Evolutionary conservation across 202 grass and related monocot genomes (phyloP), one percentile per base, ranked within the genome.

Genomic region (Zizania palustris): DNA sequence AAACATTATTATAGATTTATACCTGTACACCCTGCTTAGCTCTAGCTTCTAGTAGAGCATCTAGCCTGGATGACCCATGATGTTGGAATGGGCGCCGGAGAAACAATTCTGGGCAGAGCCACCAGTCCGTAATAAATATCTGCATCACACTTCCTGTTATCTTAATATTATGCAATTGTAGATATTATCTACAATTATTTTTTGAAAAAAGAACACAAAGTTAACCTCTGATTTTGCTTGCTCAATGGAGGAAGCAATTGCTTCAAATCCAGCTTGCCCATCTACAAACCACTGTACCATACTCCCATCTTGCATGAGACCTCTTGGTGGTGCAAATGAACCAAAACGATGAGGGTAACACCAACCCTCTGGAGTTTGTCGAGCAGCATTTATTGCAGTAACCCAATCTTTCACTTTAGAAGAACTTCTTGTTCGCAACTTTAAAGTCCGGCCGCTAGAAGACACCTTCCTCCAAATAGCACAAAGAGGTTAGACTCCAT

Each of bases 51-150:
- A 97, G 72, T 71, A 97, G 64, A 83, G 82, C 86, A 72, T 97
- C 93, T 74, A 97, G 88, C 65, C 88, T 86, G 70, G 93, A 97
- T 68, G 86, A 89, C 7, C 76, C 87, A 70, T 93, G 71, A 74
- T 86, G 69, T 82, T 89, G 74, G 73, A 93, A 97, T 68, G 93
- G 93, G 21, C 93, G 93, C 77, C 86, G 82, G 21, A 97, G 91
- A 74, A 91, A 97, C 82, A 97, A 87, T 72, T 97, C 93, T 72
- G 93, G 93, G 73, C 93, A 97, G 76, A 97, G 77, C 93, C 93
- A 97, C 93, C 93, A 97, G 49, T 68, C 93, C 83, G 93, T 86
- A 76, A 97, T 93, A 81, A 97, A 97, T 85, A 97, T 97, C 93
- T 97, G 84, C 78, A 88, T 65, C 45, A 28, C 67, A 85, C 39